Evolutionary conservation across 306 rosid genomes (phyloP).

Genomic region (Hippophae gyantsensis): DNA sequence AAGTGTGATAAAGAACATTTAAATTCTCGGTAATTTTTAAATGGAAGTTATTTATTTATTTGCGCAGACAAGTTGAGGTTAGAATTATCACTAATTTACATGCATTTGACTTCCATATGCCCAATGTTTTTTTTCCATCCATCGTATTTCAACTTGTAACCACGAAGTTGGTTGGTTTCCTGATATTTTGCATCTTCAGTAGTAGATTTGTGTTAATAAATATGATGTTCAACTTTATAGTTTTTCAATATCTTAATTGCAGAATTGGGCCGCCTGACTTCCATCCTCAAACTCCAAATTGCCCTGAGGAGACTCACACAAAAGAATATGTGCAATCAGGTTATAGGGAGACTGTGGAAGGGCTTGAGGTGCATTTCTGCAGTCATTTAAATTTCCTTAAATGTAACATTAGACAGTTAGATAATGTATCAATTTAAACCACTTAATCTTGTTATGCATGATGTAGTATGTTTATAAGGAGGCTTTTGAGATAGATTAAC

Average conservation of each 20-base stretch:
- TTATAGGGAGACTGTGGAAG: slow-evolving; percentile 82
- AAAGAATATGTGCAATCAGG: slow-evolving; percentile 71
- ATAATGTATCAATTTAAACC: neutral
- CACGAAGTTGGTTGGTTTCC: neutral
- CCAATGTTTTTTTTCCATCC: too few species aligned
- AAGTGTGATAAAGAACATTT: slow-evolving; percentile 87
- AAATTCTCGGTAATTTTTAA: slow-evolving; percentile 51
- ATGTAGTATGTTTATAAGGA: neutral
- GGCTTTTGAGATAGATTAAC: too few species aligned
- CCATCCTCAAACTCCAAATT: slow-evolving; percentile 68
- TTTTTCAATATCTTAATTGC: slow-evolving; percentile 25
- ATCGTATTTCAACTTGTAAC: too few species aligned
- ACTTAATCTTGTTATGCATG: neutral
- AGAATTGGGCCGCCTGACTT: slow-evolving; percentile 95
- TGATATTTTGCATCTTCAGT: neutral
- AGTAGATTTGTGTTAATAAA: neutral
- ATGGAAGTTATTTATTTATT: neutral
- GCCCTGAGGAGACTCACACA: slow-evolving; percentile 87
- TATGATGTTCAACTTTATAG: slow-evolving; percentile 7
- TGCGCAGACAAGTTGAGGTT: neutral
- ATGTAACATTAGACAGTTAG: neutral
- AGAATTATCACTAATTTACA: too few species aligned
- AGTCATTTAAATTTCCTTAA: neutral
- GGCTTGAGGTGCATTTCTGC: slow-evolving; percentile 59
- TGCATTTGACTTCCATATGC: too few species aligned